Base-by-base conservation (phyloP, 2,329 filamentous ascomycete species). In the Plenodomus tracheiphilus region DNA sequence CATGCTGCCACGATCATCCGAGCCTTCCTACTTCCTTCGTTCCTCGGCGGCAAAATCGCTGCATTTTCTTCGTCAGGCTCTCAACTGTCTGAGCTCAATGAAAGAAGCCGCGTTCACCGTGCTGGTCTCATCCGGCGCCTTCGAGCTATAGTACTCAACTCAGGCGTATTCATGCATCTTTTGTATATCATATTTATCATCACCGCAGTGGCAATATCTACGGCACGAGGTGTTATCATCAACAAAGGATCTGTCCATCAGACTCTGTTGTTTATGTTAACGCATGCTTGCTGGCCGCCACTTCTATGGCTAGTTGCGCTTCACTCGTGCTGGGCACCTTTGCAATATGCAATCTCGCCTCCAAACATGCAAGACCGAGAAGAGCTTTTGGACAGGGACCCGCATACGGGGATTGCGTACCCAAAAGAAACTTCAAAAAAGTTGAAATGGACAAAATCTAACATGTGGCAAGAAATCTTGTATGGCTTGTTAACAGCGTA, bases 271-370 rank as follows among this genome's bases (percentile, higher is more conserved):
- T 50, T 22, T 41, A 50, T 50, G 47, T 20, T 50, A n/a, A 50
- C 47, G 2, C 47, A 50, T 37, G 47, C 49, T 22, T 53, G 46
- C 37, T 49, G 46, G 46, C 46, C 46, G 15, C 46, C 46, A 21
- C 30, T 49, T 4, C 46, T 49, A 20, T 49, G 46, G 46, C 20
- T 49, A 1, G 41, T 49, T 20, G 46, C 46, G 28, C 46, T 49
- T 15, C 38, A 37, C 18, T 15, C 41, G 2, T 49, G 28, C 21
- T 49, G 46, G 46, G 46, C 46, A 13, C 46, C 46, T 19, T n/a
- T 49, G 2, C 46, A 49, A n/a, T 49, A 49, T 21, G 46, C 46
- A 2, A 49, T 49, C 28, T 49, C 36, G 41, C 46, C 46, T 10
- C 46, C 46, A 8, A 44, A 45, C 25, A 49, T 49, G 46, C 46